phyloP scores from a whole-genome alignment of 495 filamentous ascomycete species.

The Aspergillus sclerotiicarbonarius region DNA sequence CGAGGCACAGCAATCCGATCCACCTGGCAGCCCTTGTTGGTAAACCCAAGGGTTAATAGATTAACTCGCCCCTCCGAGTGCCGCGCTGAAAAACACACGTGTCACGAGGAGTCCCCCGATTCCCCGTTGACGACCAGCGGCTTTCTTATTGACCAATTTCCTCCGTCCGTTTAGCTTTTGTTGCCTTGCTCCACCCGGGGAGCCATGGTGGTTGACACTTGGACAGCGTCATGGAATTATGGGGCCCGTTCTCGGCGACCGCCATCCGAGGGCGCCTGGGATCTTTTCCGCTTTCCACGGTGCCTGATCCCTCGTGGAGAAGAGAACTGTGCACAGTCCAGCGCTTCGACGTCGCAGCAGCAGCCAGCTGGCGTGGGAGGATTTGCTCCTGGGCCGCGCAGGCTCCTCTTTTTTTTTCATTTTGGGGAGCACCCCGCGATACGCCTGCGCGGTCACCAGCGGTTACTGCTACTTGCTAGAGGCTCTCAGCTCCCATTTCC shows the following conservation, averaged over 20 bases:
- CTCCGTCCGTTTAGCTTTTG: neutral
- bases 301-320: conserved; percentile 9
- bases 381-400: neutral
- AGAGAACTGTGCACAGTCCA: conserved; percentile 4
- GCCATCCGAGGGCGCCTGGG: conserved; percentile 15
- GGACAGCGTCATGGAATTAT: conserved; percentile 14
- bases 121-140: neutral
- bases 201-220: neutral
- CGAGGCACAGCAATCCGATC: neutral
- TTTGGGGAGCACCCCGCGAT: neutral
- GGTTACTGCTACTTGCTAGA: neutral
- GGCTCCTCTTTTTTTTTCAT: no score
- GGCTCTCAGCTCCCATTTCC: neutral
- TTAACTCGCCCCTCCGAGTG: neutral
- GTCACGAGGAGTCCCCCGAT: neutral
- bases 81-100: neutral
- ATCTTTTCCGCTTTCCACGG: conserved; percentile 8
- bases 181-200: no score
- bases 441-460: neutral
- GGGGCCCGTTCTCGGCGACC: conserved; percentile 23
- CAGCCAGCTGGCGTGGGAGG: neutral
- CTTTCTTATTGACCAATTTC: neutral
- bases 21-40: neutral
- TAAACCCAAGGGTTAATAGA: neutral
- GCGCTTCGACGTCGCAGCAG: neutral